Percentiles rank a stretch among this genome's conserved stretches.
phyloP scores from a whole-genome alignment of 805 yeast species.

The Candida maris region DNA sequence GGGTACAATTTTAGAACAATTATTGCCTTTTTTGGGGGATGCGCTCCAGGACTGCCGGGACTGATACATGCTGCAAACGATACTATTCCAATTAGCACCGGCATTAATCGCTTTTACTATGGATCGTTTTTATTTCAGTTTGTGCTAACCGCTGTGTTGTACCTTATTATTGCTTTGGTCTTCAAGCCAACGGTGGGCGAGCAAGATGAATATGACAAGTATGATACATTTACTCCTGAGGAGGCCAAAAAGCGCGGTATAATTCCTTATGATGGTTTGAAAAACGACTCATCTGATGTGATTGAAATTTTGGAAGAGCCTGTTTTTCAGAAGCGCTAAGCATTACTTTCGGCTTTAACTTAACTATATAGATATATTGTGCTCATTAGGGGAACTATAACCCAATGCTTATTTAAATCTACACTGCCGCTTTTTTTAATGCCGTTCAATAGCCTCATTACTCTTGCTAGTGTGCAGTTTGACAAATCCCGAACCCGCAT shows the following conservation, averaged over 20 bases:
- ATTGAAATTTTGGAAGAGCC: too few relatives aligned
- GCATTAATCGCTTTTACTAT: slow-evolving; percentile 38
- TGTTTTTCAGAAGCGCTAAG: too few relatives aligned
- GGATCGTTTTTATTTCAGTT: slow-evolving; percentile 19
- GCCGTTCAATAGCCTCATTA: too few relatives aligned
- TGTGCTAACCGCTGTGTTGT: not conserved
- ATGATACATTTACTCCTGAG: not conserved
- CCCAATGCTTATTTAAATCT: too few relatives aligned
- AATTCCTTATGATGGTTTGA: too few relatives aligned
- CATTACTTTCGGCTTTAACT: too few relatives aligned
- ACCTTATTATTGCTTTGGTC: not conserved
- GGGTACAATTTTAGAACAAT: slow-evolving; percentile 44
- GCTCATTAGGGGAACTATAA: too few relatives aligned
- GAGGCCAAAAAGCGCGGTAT: not conserved
- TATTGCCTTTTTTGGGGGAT: slow-evolving; percentile 36
- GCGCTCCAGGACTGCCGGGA: slow-evolving; percentile 50
- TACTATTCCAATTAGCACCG: slow-evolving; percentile 24
- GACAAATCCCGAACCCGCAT: too few relatives aligned
- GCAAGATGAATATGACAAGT: not conserved
- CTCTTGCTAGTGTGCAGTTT: too few relatives aligned
- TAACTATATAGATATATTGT: too few relatives aligned
- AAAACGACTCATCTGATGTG: too few relatives aligned
- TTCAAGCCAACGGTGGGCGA: not conserved
- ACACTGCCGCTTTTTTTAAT: too few relatives aligned
- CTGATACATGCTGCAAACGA: slow-evolving; percentile 29